Evolutionary conservation across 225 moss, liverwort and hornwort species (phyloP), one percentile per base, ranked within the genome.

Genomic region (Asterella californica): DNA sequence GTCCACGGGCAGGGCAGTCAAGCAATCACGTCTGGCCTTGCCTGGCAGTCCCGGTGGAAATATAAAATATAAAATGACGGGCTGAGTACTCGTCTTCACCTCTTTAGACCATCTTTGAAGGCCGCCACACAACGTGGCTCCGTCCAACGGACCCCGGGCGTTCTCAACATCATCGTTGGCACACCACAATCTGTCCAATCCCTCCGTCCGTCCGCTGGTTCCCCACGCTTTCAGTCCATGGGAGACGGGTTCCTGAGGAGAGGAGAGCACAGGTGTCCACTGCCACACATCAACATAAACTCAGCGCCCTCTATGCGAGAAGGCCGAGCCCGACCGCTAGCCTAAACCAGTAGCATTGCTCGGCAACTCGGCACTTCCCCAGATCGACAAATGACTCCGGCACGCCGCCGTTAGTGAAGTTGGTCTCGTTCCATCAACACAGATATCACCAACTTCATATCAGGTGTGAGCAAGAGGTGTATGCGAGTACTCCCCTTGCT

Each of bases 1-100:
- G 70, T 70, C 70, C 69, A 37, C 37, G 61, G 36, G 36, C 36
- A 37, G 67, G 36, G 67, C 67, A 67, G 34, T 67, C 57, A 57
- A 57, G 57, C 57, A 57, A 57, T 57, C 67, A 18, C 67, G 67
- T 67, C 67, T 36, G 15, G 17, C 67, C 67, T 36, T 15, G 33
- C 33, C 66, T 42, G 42, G 42, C 42, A 42, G 42, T 42, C 42
- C 42, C 42, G 42, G 42, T 7, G 42, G 7, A 42, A 42, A 42
- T 42, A 42, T 62, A 10, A 29, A 62, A 53, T 53, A 12, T 5
- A 53, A 21, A 24, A 57, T 24, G 19, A 57, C 57, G 57, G 57
- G 57, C 52, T 17, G 17, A 4, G 52, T 52, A 52, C 52, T 52
- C 52, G 52, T 17, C 52, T 57, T 57, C 57, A 21, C 57, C 19